Conservation (phyloP, 106 monocot species). For the Phalaenopsis aphrodite region DNA sequence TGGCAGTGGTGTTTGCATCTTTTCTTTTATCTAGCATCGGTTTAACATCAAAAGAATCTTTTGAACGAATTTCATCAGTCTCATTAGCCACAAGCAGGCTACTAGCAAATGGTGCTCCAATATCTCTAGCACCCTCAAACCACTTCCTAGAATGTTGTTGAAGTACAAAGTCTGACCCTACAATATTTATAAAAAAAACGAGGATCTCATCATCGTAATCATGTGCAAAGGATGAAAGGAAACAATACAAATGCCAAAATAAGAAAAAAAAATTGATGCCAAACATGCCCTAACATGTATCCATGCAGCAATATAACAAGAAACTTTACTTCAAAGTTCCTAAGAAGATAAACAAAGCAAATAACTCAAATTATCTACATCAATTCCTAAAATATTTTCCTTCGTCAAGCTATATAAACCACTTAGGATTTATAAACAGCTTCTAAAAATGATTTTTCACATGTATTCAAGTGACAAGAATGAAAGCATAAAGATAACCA, state of each 20-base stretch:
- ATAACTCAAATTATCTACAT: background rate
- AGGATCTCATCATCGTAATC: background rate
- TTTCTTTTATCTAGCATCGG: background rate
- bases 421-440: background rate
- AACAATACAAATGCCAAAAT: background rate
- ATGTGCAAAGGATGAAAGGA: background rate
- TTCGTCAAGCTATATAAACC: background rate
- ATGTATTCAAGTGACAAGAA: background rate
- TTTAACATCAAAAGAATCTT: slow-evolving; percentile 1
- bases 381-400: background rate
- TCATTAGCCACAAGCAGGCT: slow-evolving; percentile 5
- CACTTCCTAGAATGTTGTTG: background rate
- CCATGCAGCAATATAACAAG: background rate
- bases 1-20: slow-evolving; percentile 3
- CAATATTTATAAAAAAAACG: slow-evolving; percentile 2
- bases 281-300: background rate
- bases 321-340: background rate
- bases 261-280: background rate
- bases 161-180: slow-evolving; percentile 10
- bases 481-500: background rate
- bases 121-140: background rate
- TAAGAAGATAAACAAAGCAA: background rate
- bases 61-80: slow-evolving; percentile 4
- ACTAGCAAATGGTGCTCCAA: background rate
- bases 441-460: background rate